Conservation (phyloP, 345 rosid species). For the Arabis alpina region DNA sequence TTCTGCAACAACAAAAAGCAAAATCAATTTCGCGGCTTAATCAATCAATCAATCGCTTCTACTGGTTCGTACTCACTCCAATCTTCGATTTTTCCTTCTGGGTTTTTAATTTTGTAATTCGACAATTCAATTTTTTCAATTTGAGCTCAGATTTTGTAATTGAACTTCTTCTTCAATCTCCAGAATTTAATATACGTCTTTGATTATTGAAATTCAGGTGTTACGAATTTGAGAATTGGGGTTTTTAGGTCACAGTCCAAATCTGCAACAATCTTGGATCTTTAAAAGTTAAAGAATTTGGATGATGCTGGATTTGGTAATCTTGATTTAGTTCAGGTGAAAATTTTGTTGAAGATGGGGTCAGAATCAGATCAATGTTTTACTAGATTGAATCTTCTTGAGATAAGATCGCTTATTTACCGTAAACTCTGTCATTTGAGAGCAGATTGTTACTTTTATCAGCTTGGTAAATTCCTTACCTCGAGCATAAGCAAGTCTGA, state of each 20-base stretch:
- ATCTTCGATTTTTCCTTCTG: constrained; percentile 1
- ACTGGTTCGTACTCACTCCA: constrained; percentile 39
- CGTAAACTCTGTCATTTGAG: constrained; percentile 67
- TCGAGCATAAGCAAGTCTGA: constrained; percentile 63
- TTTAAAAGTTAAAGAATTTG: constrained; percentile 15
- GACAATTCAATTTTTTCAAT: constrained; percentile 5
- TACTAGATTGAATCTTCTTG: constrained; percentile 15
- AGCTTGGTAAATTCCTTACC: constrained; percentile 63
- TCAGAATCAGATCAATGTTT: constrained; percentile 33
- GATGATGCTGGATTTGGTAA: background rate
- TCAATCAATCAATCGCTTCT: constrained; percentile 40
- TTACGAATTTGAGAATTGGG: background rate
- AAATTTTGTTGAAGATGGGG: constrained; percentile 33
- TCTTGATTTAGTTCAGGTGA: constrained; percentile 27
- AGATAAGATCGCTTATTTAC: constrained; percentile 32
- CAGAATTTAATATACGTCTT: constrained; percentile 8
- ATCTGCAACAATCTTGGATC: constrained; percentile 24
- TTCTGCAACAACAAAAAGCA: constrained; percentile 1
- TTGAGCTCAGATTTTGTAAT: background rate
- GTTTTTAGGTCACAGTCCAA: background rate
- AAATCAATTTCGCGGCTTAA: constrained; percentile 25
- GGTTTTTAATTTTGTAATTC: constrained; percentile 11
- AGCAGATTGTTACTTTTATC: constrained; percentile 74
- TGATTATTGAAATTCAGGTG: constrained; percentile 24
- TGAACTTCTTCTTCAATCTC: constrained; percentile 13